Base-by-base conservation (phyloP, 1,139 yeast genomes). In the Geotrichum aggregatum region DNA sequence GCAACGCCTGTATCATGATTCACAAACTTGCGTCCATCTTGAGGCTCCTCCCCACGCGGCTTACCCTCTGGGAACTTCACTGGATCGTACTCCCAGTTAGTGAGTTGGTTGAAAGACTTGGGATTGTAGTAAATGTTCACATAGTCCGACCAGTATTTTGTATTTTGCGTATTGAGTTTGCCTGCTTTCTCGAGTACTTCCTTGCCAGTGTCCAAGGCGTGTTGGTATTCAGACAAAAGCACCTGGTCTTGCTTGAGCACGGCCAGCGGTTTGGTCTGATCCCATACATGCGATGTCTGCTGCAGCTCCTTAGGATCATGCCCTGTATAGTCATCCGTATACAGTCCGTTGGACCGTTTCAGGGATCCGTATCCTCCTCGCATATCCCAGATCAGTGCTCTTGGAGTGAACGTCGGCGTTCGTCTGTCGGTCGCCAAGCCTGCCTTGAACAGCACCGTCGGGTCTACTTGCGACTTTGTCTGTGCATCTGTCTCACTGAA, bases 71-170 rank as follows among this genome's bases (percentile, higher is more conserved):
- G 77, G 35, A 59, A 68, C 3, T 61, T 58, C 0, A 61, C 60
- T 0, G 75, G 72, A 53, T 76, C 75, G 51, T 71, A 74, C 22
- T 75, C 75, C 86, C 89, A 91, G 52, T 79, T 73, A 1, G 71
- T 66, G 18, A 87, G 64, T 6, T 74, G 72, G 48, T 77, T 71
- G 53, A 85, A 71, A 1, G 84, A 76, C 22, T 71, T 70, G 0
- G 96, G 94, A 52, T 78, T 77, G 62, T 81, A 82, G 18, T 86
- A 77, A 53, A 89, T 76, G 60, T 82, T 78, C 47, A 83, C 76
- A 64, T 84, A 88, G 66, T 89, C 96, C 0, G 92, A 76, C 98
- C 98, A 92, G 62, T 79, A 87, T 39, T 67, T 68, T 0, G 88
- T 79, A 49, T 76, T 77, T 0, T 62, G 61, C 0, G 61, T 59